Percentiles rank a stretch among this genome's conserved stretches.
phyloP scores from a whole-genome alignment of 306 rosid genomes.

The Boehmeria nivea region DNA sequence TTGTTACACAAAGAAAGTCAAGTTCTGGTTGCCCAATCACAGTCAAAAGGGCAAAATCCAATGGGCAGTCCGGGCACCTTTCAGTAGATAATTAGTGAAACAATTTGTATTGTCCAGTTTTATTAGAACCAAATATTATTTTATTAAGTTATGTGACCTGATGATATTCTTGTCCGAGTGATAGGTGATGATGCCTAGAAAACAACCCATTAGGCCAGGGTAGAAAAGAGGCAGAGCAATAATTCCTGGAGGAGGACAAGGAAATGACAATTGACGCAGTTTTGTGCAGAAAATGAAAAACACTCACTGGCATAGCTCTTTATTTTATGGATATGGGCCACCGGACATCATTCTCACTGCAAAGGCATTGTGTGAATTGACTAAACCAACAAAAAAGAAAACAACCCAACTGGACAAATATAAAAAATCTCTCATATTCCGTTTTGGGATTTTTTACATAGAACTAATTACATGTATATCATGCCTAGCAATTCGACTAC shows the following conservation, averaged over 20 bases:
- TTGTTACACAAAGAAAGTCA: not conserved
- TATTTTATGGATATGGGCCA: not conserved
- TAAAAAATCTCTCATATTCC: too few relatives aligned
- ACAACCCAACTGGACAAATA: too few relatives aligned
- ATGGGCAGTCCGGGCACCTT: not conserved
- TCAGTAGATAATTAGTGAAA: not conserved
- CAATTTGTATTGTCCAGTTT: not conserved
- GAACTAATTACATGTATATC: too few relatives aligned
- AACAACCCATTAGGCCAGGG: not conserved
- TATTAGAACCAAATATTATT: not conserved
- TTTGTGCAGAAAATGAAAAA: not conserved
- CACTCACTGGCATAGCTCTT: not conserved
- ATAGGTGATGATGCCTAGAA: not conserved
- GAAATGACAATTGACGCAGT: slow-evolving; percentile 7
- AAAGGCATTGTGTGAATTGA: slow-evolving; percentile 2
- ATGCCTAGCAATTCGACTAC: too few relatives aligned
- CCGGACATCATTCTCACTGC: slow-evolving; percentile 8
- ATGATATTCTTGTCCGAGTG: not conserved
- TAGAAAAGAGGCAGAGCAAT: slow-evolving; percentile 4
- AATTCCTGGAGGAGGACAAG: slow-evolving; percentile 3
- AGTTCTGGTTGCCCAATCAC: too few relatives aligned
- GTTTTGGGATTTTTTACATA: too few relatives aligned
- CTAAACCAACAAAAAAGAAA: not conserved
- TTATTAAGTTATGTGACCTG: not conserved
- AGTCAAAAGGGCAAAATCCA: not conserved